A percentile compares a stretch with the other conserved stretches of the same genome.
Conservation (phyloP, 495 filamentous ascomycete species). For the Trypethelium eluteriae region DNA sequence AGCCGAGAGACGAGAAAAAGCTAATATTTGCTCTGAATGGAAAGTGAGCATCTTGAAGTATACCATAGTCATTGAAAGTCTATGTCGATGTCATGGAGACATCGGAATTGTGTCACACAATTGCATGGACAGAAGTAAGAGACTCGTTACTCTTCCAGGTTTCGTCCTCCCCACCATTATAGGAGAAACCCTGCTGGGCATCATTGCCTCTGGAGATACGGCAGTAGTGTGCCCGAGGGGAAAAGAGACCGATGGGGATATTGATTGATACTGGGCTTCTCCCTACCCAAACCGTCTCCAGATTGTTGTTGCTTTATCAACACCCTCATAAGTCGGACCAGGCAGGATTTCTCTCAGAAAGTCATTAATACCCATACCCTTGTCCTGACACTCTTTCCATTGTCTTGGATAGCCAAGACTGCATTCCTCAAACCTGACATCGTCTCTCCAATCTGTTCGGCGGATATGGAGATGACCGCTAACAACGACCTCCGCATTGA, state of each 20-base stretch:
- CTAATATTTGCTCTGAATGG: slow-evolving; percentile 34
- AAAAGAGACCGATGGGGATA: background rate
- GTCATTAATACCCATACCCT: slow-evolving; percentile 33
- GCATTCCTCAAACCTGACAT: slow-evolving; percentile 35
- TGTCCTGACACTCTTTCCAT: slow-evolving; percentile 35
- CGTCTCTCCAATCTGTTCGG: slow-evolving; percentile 36
- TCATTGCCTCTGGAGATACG: no score
- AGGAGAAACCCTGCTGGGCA: no score
- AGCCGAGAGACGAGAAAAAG: slow-evolving; percentile 43
- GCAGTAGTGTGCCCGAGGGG: no score
- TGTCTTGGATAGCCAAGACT: slow-evolving; percentile 36
- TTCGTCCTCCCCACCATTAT: no score
- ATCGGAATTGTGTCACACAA: no score
- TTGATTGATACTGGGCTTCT: background rate
- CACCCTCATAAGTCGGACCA: slow-evolving; percentile 13
- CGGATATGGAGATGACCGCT: slow-evolving; percentile 38
- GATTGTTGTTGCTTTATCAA: slow-evolving; percentile 18
- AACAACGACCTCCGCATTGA: slow-evolving; percentile 36
- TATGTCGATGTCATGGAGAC: background rate
- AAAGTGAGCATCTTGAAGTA: background rate
- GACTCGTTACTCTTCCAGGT: no score
- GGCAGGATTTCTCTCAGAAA: slow-evolving; percentile 36
- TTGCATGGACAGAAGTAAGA: no score
- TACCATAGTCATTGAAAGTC: background rate
- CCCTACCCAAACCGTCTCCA: slow-evolving; percentile 23